Base-by-base conservation (phyloP, 768 basidiomycete species). In the Tulasnella calospora region DNA sequence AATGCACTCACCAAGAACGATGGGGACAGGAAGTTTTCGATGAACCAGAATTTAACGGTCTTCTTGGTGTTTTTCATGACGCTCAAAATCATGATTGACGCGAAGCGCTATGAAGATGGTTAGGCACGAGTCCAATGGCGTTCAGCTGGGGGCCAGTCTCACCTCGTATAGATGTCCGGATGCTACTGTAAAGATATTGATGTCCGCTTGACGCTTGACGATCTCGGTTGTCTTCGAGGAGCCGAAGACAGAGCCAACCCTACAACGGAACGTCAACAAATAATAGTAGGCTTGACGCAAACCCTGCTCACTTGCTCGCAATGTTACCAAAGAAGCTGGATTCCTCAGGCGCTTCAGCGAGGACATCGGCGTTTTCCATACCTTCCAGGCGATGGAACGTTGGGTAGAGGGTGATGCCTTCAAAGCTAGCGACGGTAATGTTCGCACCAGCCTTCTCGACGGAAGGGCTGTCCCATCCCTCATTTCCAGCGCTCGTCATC, bases 1-100 rank as follows among this genome's bases (percentile, higher is more conserved):
- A 79, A 41, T 44, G 4, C 10, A 86, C 90, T 81, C 81, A 94
- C 95, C 79, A 98, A 85, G 89, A 99, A 99, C 0, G 96, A 93
- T 0, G 97, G 98, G 0, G 97, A 99, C 19, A 99, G 88, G 89
- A 99, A 99, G 85, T 99, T 99, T 83, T 98, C 94, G 80, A 99
- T 99, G 85, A 99, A 99, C 98, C 98, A 99, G 86, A 99, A 99
- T 84, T 99, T 99, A 84, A 99, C 96, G 36, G 90, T 92, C 82
- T 92, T 93, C 27, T 95, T 91, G 23, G 98, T 99, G 82, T 99
- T 97, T 55, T 92, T 91, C 80, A 99, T 87, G 41, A 99, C 98
- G 81, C 95, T 97, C 46, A 98, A 87, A 78, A 98, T 94, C 98
- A 99, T 99, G 85, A 99, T 98, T 12, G 94, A 95, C 0, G 92